Evolutionary conservation across 2,329 filamentous ascomycete species (phyloP).

Genomic region (Fusarium succisae): DNA sequence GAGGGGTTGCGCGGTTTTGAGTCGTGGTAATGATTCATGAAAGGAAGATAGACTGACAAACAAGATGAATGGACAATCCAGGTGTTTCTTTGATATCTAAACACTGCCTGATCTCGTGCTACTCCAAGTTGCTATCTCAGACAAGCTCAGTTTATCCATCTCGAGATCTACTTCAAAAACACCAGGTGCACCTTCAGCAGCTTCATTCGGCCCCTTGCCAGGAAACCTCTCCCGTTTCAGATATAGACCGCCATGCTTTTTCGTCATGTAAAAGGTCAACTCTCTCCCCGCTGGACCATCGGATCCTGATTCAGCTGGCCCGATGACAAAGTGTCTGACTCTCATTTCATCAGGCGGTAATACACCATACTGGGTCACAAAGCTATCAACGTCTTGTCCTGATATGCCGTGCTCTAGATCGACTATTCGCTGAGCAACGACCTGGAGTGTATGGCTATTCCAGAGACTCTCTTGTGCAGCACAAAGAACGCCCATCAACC

Average conservation of each 20-base stretch:
- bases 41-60: slow-evolving; percentile 5
- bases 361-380: background rate
- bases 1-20: background rate
- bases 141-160: background rate
- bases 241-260: background rate
- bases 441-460: slow-evolving; percentile 7
- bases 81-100: background rate
- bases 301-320: background rate
- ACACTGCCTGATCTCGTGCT: background rate
- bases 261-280: slow-evolving; percentile 6
- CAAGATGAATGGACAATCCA: background rate
- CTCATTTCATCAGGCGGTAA: slow-evolving; percentile 3
- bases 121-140: background rate
- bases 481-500: slow-evolving; percentile 9
- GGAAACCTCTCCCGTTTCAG: slow-evolving; percentile 4
- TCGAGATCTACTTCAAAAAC: slow-evolving; percentile 6
- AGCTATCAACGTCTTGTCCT: background rate
- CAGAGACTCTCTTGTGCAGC: slow-evolving; percentile 22
- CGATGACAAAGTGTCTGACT: slow-evolving; percentile 17
- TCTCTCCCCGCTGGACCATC: background rate
- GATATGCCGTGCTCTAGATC: slow-evolving; percentile 14
- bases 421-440: slow-evolving; percentile 13
- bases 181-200: background rate
- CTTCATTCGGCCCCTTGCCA: background rate
- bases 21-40: slow-evolving; percentile 24